Evolutionary conservation across 2,329 filamentous ascomycete genomes (phyloP).

Genomic region (Aureobasidium uvarum): DNA sequence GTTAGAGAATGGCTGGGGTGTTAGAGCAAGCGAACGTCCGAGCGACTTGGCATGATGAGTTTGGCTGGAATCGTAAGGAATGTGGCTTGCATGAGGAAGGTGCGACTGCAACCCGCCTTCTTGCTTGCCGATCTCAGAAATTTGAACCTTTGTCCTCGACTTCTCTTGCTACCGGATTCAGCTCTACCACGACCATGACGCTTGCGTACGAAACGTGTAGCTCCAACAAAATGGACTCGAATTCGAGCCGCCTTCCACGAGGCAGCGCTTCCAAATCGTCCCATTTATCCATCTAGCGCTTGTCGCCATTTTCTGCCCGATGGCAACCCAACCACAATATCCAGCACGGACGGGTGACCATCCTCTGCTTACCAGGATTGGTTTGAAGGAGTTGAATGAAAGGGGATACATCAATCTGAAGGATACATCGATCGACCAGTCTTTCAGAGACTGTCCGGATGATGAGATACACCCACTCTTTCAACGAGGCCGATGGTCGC

Average conservation of each 20-base stretch:
- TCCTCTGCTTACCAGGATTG: neutral
- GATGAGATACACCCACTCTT: neutral
- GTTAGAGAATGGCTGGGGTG: constrained; percentile 69
- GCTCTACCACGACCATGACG: neutral
- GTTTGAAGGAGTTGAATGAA: neutral
- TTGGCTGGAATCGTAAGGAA: neutral
- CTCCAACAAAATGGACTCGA: neutral
- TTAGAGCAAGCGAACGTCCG: constrained; percentile 27
- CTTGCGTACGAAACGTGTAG: neutral
- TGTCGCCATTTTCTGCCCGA: neutral
- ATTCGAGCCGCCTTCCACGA: neutral
- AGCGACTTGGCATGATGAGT: neutral
- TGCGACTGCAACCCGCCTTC: neutral
- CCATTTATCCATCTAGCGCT: neutral
- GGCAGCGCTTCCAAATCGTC: neutral
- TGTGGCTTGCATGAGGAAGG: neutral
- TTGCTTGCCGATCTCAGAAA: neutral
- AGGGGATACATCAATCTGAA: neutral
- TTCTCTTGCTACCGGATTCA: neutral
- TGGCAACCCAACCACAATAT: neutral
- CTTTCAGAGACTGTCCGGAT: neutral
- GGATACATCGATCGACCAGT: neutral
- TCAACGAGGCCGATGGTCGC: neutral
- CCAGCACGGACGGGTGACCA: neutral
- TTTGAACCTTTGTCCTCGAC: neutral